These are phyloP conservation scores for Daldinia loculata DNA, from an alignment of 495 filamentous ascomycete species.

Conservation along the genomic window DNA sequence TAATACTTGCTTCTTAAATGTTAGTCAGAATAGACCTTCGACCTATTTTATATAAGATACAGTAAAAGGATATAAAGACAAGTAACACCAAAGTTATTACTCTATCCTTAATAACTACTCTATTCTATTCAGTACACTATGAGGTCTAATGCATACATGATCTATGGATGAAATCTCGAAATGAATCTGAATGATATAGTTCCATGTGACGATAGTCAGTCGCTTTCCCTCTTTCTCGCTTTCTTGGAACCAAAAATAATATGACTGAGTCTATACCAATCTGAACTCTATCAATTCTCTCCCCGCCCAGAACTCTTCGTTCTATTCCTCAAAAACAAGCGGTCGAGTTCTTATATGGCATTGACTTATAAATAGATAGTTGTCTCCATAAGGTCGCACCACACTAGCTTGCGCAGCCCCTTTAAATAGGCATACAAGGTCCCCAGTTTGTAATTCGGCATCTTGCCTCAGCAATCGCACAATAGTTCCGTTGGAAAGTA, in stretches of 20 bases:
- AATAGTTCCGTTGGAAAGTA: background rate
- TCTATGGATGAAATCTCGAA: too few species aligned
- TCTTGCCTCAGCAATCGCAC: background rate
- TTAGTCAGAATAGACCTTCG: too few species aligned
- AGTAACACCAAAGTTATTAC: too few species aligned
- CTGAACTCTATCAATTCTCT: background rate
- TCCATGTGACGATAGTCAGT: too few species aligned
- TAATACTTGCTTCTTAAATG: too few species aligned
- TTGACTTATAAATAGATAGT: slow-evolving; percentile 4
- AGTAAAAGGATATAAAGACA: too few species aligned
- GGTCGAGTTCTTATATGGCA: background rate
- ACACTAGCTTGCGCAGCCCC: background rate
- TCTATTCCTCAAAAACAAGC: background rate
- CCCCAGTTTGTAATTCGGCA: background rate
- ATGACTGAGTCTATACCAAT: background rate
- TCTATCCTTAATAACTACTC: too few species aligned
- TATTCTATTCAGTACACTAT: too few species aligned
- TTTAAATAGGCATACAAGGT: slow-evolving; percentile 6
- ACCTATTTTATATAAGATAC: too few species aligned
- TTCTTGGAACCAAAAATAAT: background rate
- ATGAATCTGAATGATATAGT: too few species aligned
- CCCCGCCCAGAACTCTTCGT: background rate
- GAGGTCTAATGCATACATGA: too few species aligned
- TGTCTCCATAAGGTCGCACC: background rate
- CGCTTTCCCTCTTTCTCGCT: background rate